A percentile compares a stretch with the other conserved stretches of the same genome.
Conservation (phyloP, 2,329 filamentous ascomycete genomes). For the Pseudogymnoascus sp. region DNA sequence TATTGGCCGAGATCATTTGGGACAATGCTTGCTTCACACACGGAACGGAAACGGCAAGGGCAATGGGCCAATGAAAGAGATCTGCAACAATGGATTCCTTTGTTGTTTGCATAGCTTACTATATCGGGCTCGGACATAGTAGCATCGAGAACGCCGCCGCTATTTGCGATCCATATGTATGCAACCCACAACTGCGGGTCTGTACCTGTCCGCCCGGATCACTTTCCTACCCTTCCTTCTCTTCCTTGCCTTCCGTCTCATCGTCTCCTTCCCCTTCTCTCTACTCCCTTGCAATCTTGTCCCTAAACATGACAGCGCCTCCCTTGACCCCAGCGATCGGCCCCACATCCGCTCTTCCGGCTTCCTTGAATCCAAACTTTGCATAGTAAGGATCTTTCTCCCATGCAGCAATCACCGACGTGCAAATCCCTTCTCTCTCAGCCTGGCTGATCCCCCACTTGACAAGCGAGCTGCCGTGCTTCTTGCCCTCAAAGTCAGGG, state of each 20-base stretch:
- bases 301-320: slow-evolving; percentile 29
- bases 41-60: background rate
- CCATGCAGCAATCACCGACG: slow-evolving; percentile 34
- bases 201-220: background rate
- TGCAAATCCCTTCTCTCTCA: slow-evolving; percentile 31
- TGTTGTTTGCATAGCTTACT: background rate
- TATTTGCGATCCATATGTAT: background rate
- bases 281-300: slow-evolving; percentile 8
- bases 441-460: slow-evolving; percentile 36
- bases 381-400: slow-evolving; percentile 37
- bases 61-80: background rate
- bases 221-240: background rate
- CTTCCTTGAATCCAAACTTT: slow-evolving; percentile 27
- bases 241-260: background rate
- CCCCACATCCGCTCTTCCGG: slow-evolving; percentile 30
- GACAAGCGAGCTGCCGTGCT: slow-evolving; percentile 34
- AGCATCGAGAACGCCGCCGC: background rate
- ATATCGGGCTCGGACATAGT: background rate
- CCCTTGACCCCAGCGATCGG: slow-evolving; percentile 27
- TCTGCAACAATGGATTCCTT: background rate
- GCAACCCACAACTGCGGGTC: background rate
- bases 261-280: background rate
- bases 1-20: background rate
- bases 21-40: background rate
- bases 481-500: slow-evolving; percentile 34